phyloP scores from a whole-genome alignment of 805 yeast species.

The Diddensiella santjacobensis region DNA sequence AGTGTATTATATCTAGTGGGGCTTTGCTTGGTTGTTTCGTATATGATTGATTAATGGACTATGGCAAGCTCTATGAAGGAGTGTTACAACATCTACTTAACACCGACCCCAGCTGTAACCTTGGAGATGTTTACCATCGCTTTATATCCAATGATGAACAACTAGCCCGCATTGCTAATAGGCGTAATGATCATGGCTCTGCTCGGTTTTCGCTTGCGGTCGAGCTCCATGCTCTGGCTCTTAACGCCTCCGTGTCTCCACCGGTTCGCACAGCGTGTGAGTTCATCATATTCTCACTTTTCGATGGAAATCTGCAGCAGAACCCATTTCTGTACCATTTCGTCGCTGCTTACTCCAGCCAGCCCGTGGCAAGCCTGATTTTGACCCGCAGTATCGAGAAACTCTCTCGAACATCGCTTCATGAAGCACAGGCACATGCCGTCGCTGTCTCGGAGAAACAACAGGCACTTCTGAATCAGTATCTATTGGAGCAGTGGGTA shows the following conservation, averaged over 20 bases:
- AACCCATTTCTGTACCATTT: slow-evolving; percentile 18
- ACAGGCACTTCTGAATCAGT: neutral
- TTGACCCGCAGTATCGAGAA: neutral
- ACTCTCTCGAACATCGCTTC: neutral
- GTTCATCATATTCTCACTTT: slow-evolving; percentile 9
- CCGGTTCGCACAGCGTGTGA: neutral
- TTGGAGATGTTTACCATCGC: too few relatives aligned
- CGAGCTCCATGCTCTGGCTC: neutral
- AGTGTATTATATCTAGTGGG: too few relatives aligned
- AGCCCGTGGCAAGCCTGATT: neutral
- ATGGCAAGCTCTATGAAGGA: too few relatives aligned
- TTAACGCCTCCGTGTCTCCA: neutral
- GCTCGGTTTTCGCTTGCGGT: neutral
- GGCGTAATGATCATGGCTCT: too few relatives aligned
- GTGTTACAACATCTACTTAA: too few relatives aligned
- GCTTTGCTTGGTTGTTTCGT: too few relatives aligned
- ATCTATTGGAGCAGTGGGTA: slow-evolving; percentile 8
- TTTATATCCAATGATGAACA: too few relatives aligned
- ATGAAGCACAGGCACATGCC: neutral
- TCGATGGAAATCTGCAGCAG: slow-evolving; percentile 2
- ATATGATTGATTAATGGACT: too few relatives aligned
- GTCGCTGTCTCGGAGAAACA: neutral
- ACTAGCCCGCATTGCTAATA: too few relatives aligned
- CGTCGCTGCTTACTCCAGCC: slow-evolving; percentile 2
- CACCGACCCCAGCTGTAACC: too few relatives aligned